Evolutionary conservation across 768 basidiomycete species (phyloP), one percentile per base, ranked within the genome.

Genomic region (Trametopsis cervina): DNA sequence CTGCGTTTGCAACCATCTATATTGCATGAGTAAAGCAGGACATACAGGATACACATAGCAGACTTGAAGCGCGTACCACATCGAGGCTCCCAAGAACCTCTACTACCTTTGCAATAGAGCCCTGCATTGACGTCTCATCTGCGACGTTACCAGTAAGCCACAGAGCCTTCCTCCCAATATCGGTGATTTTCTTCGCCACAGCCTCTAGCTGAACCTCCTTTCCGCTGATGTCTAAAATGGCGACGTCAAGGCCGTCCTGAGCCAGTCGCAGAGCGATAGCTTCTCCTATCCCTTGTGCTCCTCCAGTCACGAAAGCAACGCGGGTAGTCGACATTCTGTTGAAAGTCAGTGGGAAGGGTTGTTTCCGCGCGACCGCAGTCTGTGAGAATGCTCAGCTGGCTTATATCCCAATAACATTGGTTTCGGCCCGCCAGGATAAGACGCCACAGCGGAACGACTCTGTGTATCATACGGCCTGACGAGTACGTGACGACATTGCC

Each of bases 1-100:
- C 61, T 5, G 61, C 61, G 42, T 63, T 63, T 4, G 61, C 61
- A 6, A 63, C 51, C 58, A 63, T 62, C 61, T 63, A 42, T 6
- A 13, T n/a, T n/a, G n/a, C n/a, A 7, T 33, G 29, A 33, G 29
- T 33, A 33, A 7, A 7, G 9, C 15, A 15, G 15, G 7, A 15
- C 29, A 33, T 33, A 33, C 29, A n/a, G n/a, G n/a, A n/a, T n/a
- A 33, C 29, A 33, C 29, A 33, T 33, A 7, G 29, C 29, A 7
- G n/a, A n/a, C n/a, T n/a, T n/a, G n/a, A n/a, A n/a, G 4, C 3
- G 59, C 75, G 49, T 42, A 77, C 77, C 17, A 75, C 74, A 50
- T 77, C 73, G 17, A 80, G 51, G 3, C 69, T 57, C 2, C 76
- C 77, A 6, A 77, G 60, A 10, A 55, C 52, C 5, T 59, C 35